phyloP scores from a whole-genome alignment of 768 basidiomycete species.

The Sporobolomyces pararoseus region DNA sequence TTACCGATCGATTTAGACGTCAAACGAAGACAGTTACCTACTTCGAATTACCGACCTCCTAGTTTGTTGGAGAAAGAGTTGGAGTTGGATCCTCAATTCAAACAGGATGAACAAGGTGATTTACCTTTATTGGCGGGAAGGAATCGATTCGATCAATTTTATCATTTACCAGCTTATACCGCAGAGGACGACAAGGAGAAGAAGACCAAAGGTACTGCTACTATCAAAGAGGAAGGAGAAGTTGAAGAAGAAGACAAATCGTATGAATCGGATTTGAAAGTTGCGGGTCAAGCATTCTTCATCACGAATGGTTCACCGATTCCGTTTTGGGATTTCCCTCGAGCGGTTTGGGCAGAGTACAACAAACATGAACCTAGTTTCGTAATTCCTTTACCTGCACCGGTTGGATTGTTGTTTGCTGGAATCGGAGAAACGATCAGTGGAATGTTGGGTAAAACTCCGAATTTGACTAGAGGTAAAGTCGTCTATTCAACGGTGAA shows the following conservation, averaged over 20 bases:
- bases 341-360: slow-evolving; percentile 70
- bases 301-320: slow-evolving; percentile 95
- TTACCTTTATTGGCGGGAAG: slow-evolving; percentile 32
- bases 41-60: slow-evolving; percentile 30
- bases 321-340: slow-evolving; percentile 92
- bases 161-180: slow-evolving; percentile 14
- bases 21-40: slow-evolving; percentile 38
- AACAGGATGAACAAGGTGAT: slow-evolving; percentile 26
- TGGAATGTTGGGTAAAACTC: slow-evolving; percentile 70
- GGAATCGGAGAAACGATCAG: slow-evolving; percentile 68
- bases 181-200: not conserved
- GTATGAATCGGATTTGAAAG: slow-evolving; percentile 51
- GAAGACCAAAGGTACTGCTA: too few species aligned
- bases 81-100: slow-evolving; percentile 34
- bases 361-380: slow-evolving; percentile 48
- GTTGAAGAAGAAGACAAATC: not conserved
- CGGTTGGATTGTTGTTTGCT: slow-evolving; percentile 59
- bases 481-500: slow-evolving; percentile 73
- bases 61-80: slow-evolving; percentile 30
- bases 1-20: slow-evolving; percentile 46
- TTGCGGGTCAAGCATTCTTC: slow-evolving; percentile 91
- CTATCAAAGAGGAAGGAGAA: slow-evolving; percentile 1
- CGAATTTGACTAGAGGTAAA: slow-evolving; percentile 79
- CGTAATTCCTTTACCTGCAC: slow-evolving; percentile 32
- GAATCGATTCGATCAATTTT: slow-evolving; percentile 46